Percentiles rank a stretch among this genome's conserved stretches.
phyloP scores from a whole-genome alignment of 2,329 filamentous ascomycete species.

The Cordyceps pruinosa region DNA sequence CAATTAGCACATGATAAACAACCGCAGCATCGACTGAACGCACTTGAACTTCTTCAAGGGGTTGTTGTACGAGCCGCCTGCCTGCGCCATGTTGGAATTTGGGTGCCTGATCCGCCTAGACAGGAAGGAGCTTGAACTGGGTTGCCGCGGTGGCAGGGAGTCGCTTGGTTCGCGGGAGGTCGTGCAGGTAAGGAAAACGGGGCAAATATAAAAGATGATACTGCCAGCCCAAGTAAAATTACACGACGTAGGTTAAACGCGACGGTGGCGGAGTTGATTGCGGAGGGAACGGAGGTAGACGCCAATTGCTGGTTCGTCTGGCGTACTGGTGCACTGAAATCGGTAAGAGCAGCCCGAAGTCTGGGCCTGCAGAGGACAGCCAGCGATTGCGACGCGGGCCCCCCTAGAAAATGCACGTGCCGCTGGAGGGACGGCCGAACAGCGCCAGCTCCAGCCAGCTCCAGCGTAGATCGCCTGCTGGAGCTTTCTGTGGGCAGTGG shows the following conservation, averaged over 20 bases:
- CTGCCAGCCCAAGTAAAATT: slow-evolving; percentile 18
- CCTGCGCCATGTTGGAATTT: slow-evolving; percentile 64
- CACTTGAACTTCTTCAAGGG: slow-evolving; percentile 99
- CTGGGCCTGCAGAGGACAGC: not conserved
- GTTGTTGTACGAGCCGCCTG: slow-evolving; percentile 88
- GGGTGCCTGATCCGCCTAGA: slow-evolving; percentile 11
- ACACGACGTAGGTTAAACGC: slow-evolving; percentile 5
- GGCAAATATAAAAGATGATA: slow-evolving; percentile 21
- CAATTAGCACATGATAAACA: slow-evolving; percentile 19
- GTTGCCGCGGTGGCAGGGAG: not conserved
- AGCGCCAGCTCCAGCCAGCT: not conserved
- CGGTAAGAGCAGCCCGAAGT: slow-evolving; percentile 7
- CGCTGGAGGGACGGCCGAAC: no score
- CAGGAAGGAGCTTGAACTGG: slow-evolving; percentile 12
- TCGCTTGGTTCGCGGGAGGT: not conserved
- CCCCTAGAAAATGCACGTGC: slow-evolving; percentile 8
- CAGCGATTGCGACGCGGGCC: not conserved
- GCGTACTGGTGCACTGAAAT: not conserved
- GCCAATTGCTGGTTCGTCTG: slow-evolving; percentile 3
- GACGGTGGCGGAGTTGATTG: slow-evolving; percentile 9
- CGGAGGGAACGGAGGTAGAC: slow-evolving; percentile 5
- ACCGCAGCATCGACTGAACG: slow-evolving; percentile 14
- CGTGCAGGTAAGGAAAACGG: slow-evolving; percentile 1
- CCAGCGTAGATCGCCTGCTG: not conserved
- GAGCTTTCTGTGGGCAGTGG: no score